Evolutionary conservation across 176 grass and related monocot genomes (phyloP), one percentile per base, ranked within the genome.

Genomic region (Luzula sylvatica): DNA sequence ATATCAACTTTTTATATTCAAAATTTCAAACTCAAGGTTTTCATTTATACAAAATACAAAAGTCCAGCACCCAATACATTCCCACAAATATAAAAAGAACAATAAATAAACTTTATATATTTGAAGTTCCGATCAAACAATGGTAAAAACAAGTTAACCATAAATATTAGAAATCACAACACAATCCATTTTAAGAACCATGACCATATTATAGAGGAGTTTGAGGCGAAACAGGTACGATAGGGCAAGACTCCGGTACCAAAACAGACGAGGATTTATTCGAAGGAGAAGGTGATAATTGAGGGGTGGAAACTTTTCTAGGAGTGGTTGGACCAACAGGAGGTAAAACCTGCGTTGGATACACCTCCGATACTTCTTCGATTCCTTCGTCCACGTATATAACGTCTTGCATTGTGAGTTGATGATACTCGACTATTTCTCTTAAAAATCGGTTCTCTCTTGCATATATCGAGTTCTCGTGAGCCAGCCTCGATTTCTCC

Each of bases 351-450:
- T 88, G 78, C 19, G 75, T 79, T 42, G 78, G 74, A 67, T 86
- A 96, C 13, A 96, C 90, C 54, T 96, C 90, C 3, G 74, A 72
- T 45, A 96, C 81, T 65, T 96, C 84, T 82, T 96, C 90, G 28
- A 96, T 86, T 62, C 81, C 81, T 82, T 96, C 90, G 12, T 96
- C 84, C 14, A 96, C 81, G 48, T 86, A 96, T 29, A 96, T 78
- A 24, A 89, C 90, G 76, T 96, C 84, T 50, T 89, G 90, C 84
- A 96, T 96, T 15, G 90, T 96, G 24, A 96, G 81, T 76, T 86
- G 90, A 71, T 96, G 90, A 60, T 96, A 89, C 57, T 96, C 90
- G 22, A 96, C 90, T 38, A 96, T 89, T 70, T 96, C 90, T 47
- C 81, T 70, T 30, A 96, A 77, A 50, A 96, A 96, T 74, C 84